Evolutionary conservation across 1,284 basidiomycete genomes (phyloP), one percentile per base, ranked within the genome.

Genomic region (Thelephora terrestris): DNA sequence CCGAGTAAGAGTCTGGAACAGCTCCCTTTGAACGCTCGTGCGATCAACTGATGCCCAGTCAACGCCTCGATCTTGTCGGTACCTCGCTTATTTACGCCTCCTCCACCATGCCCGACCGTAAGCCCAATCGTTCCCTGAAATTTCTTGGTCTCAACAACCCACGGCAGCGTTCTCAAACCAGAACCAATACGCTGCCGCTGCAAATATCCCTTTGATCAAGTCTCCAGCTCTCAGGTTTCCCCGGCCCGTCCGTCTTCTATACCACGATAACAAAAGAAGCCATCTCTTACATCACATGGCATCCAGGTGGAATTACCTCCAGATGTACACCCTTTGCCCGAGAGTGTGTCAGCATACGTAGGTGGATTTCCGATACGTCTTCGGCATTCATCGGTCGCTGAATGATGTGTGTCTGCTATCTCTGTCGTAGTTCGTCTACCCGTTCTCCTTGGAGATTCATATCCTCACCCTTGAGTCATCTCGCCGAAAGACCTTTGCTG

Each of bases 241-340:
- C 6, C 75, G 72, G 54, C 81, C 81, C 20, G 91, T 92, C 57
- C 40, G 79, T 64, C 7, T 32, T 16, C 18, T 21, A 43, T 36
- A 25, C 16, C 21, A 45, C 44, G 36, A 16, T 17, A 25, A 14
- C 24, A 14, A 25, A 38, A 10, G 16, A 47, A 4, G 32, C 7
- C 23, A 17, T 23, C 16, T 20, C 16, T 18, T 5, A 38, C 7
- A 47, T 40, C 34, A 37, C 18, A 43, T 35, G 27, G 21, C 17
- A 37, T 14, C 39, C 58, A 93, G 91, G 78, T 94, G 17, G 74
- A 84, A 55, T 69, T 92, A 3, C 90, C 92, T 2, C 82, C 77
- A 45, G 92, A 96, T 59, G 90, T 95, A 18, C 92, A 95, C 58
- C 92, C 92, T 0, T 71, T 96, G 2, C 92, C 92, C 3, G 87